Evolutionary conservation across 345 rosid genomes (phyloP).

Genomic region (Gossypium australe): DNA sequence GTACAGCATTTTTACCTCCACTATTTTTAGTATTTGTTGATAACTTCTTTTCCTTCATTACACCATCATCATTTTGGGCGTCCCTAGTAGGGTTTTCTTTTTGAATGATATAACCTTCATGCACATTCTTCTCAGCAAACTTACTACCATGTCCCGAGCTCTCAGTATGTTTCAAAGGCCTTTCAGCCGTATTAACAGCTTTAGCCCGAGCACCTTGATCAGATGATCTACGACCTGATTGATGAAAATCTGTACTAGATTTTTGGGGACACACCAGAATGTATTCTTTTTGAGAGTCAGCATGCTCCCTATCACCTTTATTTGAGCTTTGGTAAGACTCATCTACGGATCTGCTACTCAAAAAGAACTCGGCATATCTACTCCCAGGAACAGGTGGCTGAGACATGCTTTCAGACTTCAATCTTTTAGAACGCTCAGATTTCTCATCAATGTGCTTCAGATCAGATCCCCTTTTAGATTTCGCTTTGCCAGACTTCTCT

Average conservation of each 20-base stretch:
- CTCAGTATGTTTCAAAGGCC: background rate
- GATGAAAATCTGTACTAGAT: conserved; percentile 39
- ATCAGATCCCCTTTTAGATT: conserved; percentile 46
- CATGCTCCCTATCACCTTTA: conserved; percentile 37
- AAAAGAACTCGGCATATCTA: conserved; percentile 33
- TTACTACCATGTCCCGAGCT: conserved; percentile 9
- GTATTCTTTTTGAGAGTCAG: conserved; percentile 34
- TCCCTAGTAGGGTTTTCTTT: conserved; percentile 49
- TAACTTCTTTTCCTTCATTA: conserved; percentile 40
- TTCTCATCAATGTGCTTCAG: conserved; percentile 37
- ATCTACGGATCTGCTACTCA: conserved; percentile 29
- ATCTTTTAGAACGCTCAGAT: conserved; percentile 43
- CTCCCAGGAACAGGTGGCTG: conserved; percentile 38
- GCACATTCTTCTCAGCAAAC: conserved; percentile 36
- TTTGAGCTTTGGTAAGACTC: conserved; percentile 37
- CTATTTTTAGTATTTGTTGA: conserved; percentile 48
- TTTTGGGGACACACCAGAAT: conserved; percentile 42
- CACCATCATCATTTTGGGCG: conserved; percentile 42
- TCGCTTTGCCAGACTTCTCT: conserved; percentile 38
- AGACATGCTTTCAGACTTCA: conserved; percentile 43
- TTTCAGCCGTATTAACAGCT: conserved; percentile 38
- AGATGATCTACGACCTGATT: conserved; percentile 33
- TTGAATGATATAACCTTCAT: conserved; percentile 24
- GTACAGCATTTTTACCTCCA: conserved; percentile 42
- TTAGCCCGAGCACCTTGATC: conserved; percentile 35